Evolutionary conservation across 139 green algal species (phyloP).

Genomic region (Trebouxia sp.): DNA sequence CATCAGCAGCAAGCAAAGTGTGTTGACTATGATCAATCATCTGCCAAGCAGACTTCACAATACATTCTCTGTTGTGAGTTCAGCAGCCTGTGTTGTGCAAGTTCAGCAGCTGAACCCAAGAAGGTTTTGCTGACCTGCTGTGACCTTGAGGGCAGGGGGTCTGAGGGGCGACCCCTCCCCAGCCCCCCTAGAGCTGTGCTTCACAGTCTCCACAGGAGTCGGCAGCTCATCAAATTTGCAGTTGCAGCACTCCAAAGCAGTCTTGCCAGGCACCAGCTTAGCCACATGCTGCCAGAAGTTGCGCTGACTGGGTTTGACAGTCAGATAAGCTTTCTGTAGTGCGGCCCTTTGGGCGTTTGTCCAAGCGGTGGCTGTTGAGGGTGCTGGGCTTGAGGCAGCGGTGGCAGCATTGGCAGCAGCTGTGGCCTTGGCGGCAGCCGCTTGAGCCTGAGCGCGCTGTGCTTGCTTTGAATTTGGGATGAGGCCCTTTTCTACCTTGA

Average conservation of each 20-base stretch:
- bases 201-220: slow-evolving; percentile 15
- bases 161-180: background rate
- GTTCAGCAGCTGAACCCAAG: background rate
- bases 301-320: slow-evolving; percentile 41
- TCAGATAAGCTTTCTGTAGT: slow-evolving; percentile 26
- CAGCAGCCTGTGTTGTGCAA: background rate
- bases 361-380: background rate
- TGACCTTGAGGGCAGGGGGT: slow-evolving; percentile 9
- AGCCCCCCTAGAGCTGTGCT: background rate
- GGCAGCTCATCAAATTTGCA: slow-evolving; percentile 41
- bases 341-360: background rate
- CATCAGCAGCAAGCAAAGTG: too few species aligned
- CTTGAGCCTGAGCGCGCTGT: too few species aligned
- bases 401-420: too few species aligned
- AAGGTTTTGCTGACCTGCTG: background rate
- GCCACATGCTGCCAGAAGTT: slow-evolving; percentile 61
- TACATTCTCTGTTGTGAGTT: background rate
- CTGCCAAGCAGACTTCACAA: too few species aligned
- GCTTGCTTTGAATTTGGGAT: too few species aligned
- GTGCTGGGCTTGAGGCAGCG: too few species aligned
- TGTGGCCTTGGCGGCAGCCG: too few species aligned
- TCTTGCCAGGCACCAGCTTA: slow-evolving; percentile 38
- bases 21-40: too few species aligned
- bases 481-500: too few species aligned
- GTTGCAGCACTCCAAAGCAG: slow-evolving; percentile 46